Base-by-base conservation (phyloP, 495 filamentous ascomycete genomes). In the Letharia lupina region DNA sequence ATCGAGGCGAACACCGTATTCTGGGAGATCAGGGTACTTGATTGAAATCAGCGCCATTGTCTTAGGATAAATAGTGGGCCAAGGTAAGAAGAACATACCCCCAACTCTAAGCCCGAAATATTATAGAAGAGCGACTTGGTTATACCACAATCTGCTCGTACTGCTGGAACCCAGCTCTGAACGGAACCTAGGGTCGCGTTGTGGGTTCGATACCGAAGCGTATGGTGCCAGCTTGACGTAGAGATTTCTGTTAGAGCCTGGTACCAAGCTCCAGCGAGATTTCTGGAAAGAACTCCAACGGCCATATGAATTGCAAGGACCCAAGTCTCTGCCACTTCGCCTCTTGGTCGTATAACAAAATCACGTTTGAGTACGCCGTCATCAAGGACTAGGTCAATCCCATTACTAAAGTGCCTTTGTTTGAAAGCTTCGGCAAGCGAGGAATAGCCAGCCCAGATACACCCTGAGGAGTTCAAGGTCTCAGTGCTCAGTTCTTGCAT, bases 1-100 rank as follows among this genome's bases (percentile, higher is more conserved):
- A 28, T 35, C 37, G 31, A 35, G 42, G 65, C 35, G 54, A 28
- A 45, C 6, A 57, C 31, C 60, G 39, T 67, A 63, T 57, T 67
- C 65, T 40, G 65, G 65, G 3, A 67, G 44, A 28, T 33, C 40
- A 58, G 65, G 65, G 44, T 67, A 67, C 65, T 67, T 66, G 15
- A 31, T 13, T 44, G 31, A 67, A 8, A 18, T 67, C 31, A 45
- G 57, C 48, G 15, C 12, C 33, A 8, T 18, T 4, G n/a, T 37
- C 40, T 4, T 47, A 47, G n/a, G 3, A 42, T 42, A 42, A 13
- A 42, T 0, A 13, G 40, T 12, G 40, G 40, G 20, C 42, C 13
- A 20, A 67, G 3, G 5, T 35, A 2, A 37, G 15, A 42, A 45
- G 20, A 42, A 41, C 37, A 48, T 50, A 67, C 65, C 45, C 63